phyloP scores from a whole-genome alignment of 2,329 filamentous ascomycete genomes.

The Epichloe elymi region DNA sequence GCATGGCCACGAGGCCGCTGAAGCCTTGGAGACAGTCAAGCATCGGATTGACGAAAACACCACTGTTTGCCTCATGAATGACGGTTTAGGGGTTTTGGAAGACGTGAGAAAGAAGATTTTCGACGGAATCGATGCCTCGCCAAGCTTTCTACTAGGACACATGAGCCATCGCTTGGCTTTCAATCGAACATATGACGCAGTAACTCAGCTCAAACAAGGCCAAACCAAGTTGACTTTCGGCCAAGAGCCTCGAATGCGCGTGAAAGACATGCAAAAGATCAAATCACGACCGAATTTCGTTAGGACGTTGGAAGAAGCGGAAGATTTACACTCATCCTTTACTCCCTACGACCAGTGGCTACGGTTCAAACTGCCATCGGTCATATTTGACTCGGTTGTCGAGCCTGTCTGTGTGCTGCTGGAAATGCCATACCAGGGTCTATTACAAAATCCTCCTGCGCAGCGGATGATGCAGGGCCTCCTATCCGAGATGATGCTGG shows the following conservation, averaged over 20 bases:
- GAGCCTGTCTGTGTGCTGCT: conserved; percentile 73
- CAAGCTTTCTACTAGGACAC: conserved; percentile 63
- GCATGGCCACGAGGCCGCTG: conserved; percentile 36
- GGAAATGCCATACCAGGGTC: conserved; percentile 58
- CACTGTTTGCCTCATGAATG: conserved; percentile 64
- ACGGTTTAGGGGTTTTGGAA: conserved; percentile 76
- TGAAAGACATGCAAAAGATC: conserved; percentile 9
- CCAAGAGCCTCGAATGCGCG: conserved; percentile 7
- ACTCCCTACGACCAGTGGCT: conserved; percentile 36
- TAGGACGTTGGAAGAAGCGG: conserved; percentile 9
- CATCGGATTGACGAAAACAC: conserved; percentile 55
- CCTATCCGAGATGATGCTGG: conserved; percentile 57
- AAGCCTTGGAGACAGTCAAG: conserved; percentile 45
- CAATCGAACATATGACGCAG: conserved; percentile 25
- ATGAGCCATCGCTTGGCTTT: conserved; percentile 34
- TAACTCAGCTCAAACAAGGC: conserved; percentile 24
- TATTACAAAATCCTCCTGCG: conserved; percentile 54
- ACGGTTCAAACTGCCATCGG: conserved; percentile 61
- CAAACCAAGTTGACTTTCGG: conserved; percentile 17
- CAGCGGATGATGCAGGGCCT: conserved; percentile 56
- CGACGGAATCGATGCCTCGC: conserved; percentile 47
- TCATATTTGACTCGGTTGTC: conserved; percentile 63
- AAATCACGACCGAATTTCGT: conserved; percentile 12
- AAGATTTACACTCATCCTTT: conserved; percentile 12
- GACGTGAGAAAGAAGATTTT: conserved; percentile 61